Evolutionary conservation across 768 basidiomycete genomes (phyloP).

Genomic region (Amanita jacksonii): DNA sequence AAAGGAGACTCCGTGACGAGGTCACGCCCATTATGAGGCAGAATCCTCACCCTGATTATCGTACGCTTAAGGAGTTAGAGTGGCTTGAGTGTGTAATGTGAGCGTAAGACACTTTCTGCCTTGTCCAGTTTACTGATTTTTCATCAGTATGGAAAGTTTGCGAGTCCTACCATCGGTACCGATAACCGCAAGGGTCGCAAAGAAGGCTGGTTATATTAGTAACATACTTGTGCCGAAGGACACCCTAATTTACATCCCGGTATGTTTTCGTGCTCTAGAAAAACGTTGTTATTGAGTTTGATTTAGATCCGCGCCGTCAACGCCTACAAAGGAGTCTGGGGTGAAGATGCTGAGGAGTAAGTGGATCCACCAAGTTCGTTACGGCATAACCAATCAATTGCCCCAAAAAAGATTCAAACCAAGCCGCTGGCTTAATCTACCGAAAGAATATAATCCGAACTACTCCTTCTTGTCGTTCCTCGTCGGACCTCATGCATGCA

Average conservation of each 20-base stretch:
- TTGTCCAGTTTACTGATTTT: background rate
- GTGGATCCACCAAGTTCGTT: constrained; percentile 2
- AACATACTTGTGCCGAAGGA: constrained; percentile 37
- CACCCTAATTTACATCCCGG: constrained; percentile 33
- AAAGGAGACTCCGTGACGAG: constrained; percentile 44
- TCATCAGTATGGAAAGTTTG: constrained; percentile 31
- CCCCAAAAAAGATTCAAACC: constrained; percentile 35
- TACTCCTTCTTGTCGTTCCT: constrained; percentile 32
- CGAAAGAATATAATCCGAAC: constrained; percentile 22
- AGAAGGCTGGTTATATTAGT: constrained; percentile 31
- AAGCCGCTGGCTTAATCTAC: constrained; percentile 34
- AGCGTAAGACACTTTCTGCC: constrained; percentile 3
- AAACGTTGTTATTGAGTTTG: no score
- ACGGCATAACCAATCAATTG: background rate
- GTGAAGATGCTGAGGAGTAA: constrained; percentile 40
- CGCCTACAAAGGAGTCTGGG: constrained; percentile 41
- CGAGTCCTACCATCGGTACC: constrained; percentile 34
- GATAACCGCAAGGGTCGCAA: constrained; percentile 26
- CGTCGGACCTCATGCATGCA: constrained; percentile 34
- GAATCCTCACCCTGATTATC: constrained; percentile 27
- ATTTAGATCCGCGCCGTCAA: constrained; percentile 39
- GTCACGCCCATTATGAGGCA: constrained; percentile 28
- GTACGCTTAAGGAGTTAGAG: constrained; percentile 27
- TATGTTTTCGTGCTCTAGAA: no score
- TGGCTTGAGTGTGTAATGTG: constrained; percentile 35